Evolutionary conservation across 2,329 filamentous ascomycete genomes (phyloP).

Genomic region (Aspergillus novofumigatus): DNA sequence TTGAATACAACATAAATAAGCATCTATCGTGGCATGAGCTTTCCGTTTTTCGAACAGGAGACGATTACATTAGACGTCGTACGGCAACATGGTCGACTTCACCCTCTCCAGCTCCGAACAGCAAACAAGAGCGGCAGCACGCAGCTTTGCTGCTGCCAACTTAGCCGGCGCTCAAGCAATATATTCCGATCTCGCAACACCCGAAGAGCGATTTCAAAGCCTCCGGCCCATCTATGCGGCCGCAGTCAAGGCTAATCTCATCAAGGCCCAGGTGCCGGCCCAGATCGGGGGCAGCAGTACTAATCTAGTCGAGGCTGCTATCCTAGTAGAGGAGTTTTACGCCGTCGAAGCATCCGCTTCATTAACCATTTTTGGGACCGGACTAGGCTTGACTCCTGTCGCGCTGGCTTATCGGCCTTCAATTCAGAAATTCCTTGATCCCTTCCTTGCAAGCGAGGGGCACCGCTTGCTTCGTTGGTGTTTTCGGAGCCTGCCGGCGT

Average conservation of each 20-base stretch:
- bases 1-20: too few relatives aligned
- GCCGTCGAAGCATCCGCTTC: slow-evolving; percentile 48
- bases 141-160: slow-evolving; percentile 1
- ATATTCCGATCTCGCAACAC: slow-evolving; percentile 18
- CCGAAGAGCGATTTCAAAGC: slow-evolving; percentile 44
- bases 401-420: slow-evolving; percentile 43
- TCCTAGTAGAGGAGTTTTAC: slow-evolving; percentile 53
- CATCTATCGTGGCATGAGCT: too few relatives aligned
- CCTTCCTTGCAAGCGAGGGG: slow-evolving; percentile 44
- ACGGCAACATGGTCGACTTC: slow-evolving; percentile 7
- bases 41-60: too few relatives aligned
- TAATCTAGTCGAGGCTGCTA: slow-evolving; percentile 46
- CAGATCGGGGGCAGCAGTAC: slow-evolving; percentile 45
- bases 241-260: slow-evolving; percentile 42
- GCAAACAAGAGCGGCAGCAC: not conserved
- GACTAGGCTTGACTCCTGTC: slow-evolving; percentile 50
- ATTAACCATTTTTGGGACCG: slow-evolving; percentile 51
- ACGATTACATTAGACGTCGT: not conserved
- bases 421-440: slow-evolving; percentile 43
- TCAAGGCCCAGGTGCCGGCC: slow-evolving; percentile 47
- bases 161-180: not conserved
- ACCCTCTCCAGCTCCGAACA: not conserved
- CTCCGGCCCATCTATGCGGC: slow-evolving; percentile 45
- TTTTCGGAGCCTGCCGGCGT: slow-evolving; percentile 51
- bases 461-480: slow-evolving; percentile 49